Conservation (phyloP, 257 asterid genomes). For the Thymus quinquecostatus region DNA sequence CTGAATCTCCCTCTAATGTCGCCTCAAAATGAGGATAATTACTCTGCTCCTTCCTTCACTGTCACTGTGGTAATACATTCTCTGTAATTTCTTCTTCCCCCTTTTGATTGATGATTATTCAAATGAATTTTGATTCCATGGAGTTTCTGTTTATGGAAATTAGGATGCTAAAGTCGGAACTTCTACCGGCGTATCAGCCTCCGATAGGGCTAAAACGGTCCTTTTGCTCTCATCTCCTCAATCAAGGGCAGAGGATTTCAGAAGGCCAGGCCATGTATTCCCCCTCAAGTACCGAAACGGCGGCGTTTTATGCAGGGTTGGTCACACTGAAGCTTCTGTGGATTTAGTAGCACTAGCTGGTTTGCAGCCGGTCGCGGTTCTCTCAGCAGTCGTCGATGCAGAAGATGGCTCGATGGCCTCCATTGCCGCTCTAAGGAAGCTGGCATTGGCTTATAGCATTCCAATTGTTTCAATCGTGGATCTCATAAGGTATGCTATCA, state of each 20-base stretch:
- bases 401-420: conserved; percentile 75
- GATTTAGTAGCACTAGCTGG: conserved; percentile 70
- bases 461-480: conserved; percentile 77
- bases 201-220: conserved; percentile 78
- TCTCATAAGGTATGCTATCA: conserved; percentile 57
- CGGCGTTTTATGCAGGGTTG: conserved; percentile 76
- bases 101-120: neutral
- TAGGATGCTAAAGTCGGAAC: conserved; percentile 85
- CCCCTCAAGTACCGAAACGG: conserved; percentile 82
- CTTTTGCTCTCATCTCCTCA: conserved; percentile 63
- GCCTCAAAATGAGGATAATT: conserved; percentile 66
- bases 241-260: conserved; percentile 72
- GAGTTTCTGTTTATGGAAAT: neutral
- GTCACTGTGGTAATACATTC: conserved; percentile 68
- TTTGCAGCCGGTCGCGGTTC: conserved; percentile 58
- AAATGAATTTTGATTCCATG: neutral
- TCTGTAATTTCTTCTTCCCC: neutral
- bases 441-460: conserved; percentile 54
- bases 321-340: conserved; percentile 87
- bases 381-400: conserved; percentile 63
- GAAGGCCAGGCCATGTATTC: conserved; percentile 86
- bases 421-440: conserved; percentile 46
- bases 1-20: conserved; percentile 81
- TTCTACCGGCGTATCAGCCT: conserved; percentile 75
- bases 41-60: conserved; percentile 85